These are phyloP conservation scores for Grammothele lineata DNA, from an alignment of 768 basidiomycete genomes.

Conservation along the genomic window DNA sequence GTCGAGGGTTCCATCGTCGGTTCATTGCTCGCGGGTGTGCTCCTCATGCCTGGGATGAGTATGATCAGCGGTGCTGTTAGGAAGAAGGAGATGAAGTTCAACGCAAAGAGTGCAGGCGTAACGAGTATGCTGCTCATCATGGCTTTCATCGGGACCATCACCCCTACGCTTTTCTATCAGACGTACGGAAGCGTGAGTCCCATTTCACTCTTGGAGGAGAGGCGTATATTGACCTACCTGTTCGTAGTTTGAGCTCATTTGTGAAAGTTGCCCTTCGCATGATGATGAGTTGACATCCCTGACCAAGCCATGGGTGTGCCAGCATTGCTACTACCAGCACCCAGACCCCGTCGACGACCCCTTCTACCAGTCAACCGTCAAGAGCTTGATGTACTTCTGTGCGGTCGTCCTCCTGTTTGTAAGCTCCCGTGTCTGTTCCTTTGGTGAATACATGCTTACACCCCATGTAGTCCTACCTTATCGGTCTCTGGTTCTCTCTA, in stretches of 20 bases:
- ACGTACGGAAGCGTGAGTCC: constrained; percentile 89
- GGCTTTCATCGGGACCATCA: constrained; percentile 95
- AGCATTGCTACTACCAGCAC: constrained; percentile 92
- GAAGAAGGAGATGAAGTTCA: constrained; percentile 96
- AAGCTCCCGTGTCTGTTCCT: constrained; percentile 30
- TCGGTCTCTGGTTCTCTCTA: constrained; percentile 98
- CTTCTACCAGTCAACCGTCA: constrained; percentile 95
- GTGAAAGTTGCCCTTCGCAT: constrained; percentile 66
- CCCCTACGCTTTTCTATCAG: constrained; percentile 97
- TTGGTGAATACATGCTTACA: not conserved
- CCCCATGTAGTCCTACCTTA: constrained; percentile 79
- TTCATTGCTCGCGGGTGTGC: constrained; percentile 88
- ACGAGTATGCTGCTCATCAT: constrained; percentile 99
- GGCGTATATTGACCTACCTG: not conserved
- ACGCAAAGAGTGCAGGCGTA: constrained; percentile 98
- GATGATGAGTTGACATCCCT: constrained; percentile 1
- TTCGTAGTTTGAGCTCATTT: constrained; percentile 78
- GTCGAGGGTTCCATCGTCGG: constrained; percentile 98
- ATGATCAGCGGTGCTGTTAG: constrained; percentile 90
- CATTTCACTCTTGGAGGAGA: constrained; percentile 1
- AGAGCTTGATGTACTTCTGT: constrained; percentile 94
- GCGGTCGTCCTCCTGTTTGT: constrained; percentile 88
- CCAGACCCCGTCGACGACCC: constrained; percentile 91
- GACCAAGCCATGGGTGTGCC: constrained; percentile 74
- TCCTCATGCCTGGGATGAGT: constrained; percentile 94